Evolutionary conservation across 2,329 filamentous ascomycete species (phyloP).

Genomic region (Aspergillus tanneri): DNA sequence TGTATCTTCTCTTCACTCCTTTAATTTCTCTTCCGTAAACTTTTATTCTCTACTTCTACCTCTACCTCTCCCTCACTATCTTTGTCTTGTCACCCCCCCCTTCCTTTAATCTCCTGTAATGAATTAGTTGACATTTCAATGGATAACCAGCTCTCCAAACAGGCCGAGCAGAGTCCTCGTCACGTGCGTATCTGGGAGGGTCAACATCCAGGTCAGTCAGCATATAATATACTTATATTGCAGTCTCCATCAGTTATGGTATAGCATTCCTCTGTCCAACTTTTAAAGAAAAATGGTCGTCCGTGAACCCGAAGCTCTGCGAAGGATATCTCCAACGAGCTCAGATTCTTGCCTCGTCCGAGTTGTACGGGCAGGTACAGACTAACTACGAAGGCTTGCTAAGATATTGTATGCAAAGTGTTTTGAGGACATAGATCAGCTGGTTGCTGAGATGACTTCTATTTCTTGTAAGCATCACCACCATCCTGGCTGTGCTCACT

Average conservation of each 20-base stretch:
- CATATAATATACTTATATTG: too few relatives aligned
- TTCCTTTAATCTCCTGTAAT: not conserved
- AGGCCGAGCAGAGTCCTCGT: slow-evolving; percentile 1
- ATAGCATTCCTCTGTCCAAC: not conserved
- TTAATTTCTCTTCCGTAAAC: not conserved
- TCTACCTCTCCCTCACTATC: not conserved
- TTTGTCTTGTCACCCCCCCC: not conserved
- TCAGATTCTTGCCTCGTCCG: not conserved
- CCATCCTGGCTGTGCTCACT: too few relatives aligned
- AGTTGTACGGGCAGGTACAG: not conserved
- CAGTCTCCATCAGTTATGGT: too few relatives aligned
- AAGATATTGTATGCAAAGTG: not conserved
- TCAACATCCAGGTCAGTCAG: slow-evolving; percentile 3
- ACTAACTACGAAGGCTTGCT: not conserved
- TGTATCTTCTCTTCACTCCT: not conserved
- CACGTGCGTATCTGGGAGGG: not conserved
- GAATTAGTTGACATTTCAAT: not conserved
- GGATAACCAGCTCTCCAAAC: not conserved
- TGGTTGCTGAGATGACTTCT: not conserved
- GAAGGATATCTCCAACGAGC: not conserved
- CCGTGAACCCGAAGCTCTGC: not conserved
- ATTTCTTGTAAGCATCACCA: slow-evolving; percentile 4
- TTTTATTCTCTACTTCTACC: not conserved
- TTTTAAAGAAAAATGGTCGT: not conserved
- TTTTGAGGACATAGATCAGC: not conserved